Evolutionary conservation across 805 yeast genomes (phyloP).

Genomic region (Blastobotrys muscicola): DNA sequence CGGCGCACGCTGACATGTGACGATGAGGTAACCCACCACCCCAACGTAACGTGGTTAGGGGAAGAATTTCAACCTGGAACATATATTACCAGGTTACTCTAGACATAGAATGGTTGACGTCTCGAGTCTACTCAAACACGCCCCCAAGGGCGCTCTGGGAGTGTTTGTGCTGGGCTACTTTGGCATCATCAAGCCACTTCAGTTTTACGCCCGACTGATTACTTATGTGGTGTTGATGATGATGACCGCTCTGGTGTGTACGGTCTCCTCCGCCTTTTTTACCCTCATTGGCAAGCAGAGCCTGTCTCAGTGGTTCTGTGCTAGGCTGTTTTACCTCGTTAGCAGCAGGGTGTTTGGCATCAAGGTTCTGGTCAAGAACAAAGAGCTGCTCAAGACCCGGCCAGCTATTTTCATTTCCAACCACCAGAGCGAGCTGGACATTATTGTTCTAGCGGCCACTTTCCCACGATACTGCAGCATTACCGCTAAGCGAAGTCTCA

Average conservation of each 20-base stretch:
- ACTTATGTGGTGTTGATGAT: constrained; percentile 23
- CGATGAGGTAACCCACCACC: background rate
- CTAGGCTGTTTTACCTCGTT: constrained; percentile 62
- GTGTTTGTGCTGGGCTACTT: constrained; percentile 20
- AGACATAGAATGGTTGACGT: constrained; percentile 1
- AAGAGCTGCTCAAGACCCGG: constrained; percentile 40
- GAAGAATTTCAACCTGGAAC: background rate
- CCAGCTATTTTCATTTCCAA: constrained; percentile 82
- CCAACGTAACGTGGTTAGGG: background rate
- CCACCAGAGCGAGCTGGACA: constrained; percentile 87
- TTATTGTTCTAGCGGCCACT: constrained; percentile 66
- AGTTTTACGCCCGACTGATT: constrained; percentile 25
- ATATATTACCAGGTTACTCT: too few relatives aligned
- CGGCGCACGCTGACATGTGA: background rate
- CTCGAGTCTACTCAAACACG: constrained; percentile 4
- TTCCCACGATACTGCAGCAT: constrained; percentile 88
- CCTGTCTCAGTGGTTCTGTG: constrained; percentile 83
- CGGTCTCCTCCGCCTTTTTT: constrained; percentile 59
- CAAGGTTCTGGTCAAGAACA: constrained; percentile 58
- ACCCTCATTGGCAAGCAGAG: constrained; percentile 64
- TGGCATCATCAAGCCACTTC: constrained; percentile 27
- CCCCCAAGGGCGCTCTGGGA: constrained; percentile 10
- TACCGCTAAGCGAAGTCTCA: constrained; percentile 80
- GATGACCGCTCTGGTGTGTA: constrained; percentile 42
- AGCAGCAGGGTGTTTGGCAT: constrained; percentile 60